These are phyloP conservation scores for Scenedesmus sp. DNA, from an alignment of 163 green algal species.

Conservation along the genomic window DNA sequence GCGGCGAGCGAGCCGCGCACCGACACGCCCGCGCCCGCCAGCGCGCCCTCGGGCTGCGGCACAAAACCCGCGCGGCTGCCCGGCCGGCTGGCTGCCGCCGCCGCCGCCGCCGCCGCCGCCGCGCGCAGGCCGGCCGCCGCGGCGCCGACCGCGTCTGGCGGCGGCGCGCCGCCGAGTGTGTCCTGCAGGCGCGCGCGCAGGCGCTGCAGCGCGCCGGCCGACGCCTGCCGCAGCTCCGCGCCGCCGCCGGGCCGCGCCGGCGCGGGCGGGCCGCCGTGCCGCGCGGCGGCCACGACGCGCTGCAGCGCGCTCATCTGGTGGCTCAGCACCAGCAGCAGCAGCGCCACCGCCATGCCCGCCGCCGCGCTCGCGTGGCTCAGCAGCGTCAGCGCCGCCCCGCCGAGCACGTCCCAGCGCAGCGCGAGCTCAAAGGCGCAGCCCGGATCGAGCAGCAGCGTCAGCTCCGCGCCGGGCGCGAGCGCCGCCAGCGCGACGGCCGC, in stretches of 20 bases:
- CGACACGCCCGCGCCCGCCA: conserved; percentile 11
- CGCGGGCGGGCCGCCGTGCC: background rate
- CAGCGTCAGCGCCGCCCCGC: conserved; percentile 11
- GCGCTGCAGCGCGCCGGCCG: background rate
- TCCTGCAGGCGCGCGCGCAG: background rate
- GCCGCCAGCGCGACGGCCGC: too few relatives aligned
- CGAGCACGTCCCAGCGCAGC: conserved; percentile 18
- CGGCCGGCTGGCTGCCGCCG: background rate
- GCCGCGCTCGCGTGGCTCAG: conserved; percentile 28
- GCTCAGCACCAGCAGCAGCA: conserved; percentile 51
- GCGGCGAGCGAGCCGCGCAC: conserved; percentile 23
- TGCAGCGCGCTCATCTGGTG: conserved; percentile 41
- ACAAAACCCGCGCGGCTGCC: background rate
- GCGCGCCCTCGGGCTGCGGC: background rate
- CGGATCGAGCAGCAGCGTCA: conserved; percentile 36
- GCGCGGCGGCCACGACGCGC: conserved; percentile 15
- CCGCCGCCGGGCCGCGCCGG: background rate
- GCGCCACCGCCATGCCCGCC: conserved; percentile 21
- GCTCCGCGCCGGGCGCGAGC: background rate
- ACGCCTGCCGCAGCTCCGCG: background rate
- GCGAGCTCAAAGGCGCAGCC: background rate
- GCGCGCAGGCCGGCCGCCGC: background rate
- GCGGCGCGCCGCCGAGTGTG: conserved; percentile 25
- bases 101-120: background rate
- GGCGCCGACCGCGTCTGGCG: background rate